Evolutionary conservation across 139 green algal genomes (phyloP), one percentile per base, ranked within the genome.

Genomic region (Zygnema cylindricum): DNA sequence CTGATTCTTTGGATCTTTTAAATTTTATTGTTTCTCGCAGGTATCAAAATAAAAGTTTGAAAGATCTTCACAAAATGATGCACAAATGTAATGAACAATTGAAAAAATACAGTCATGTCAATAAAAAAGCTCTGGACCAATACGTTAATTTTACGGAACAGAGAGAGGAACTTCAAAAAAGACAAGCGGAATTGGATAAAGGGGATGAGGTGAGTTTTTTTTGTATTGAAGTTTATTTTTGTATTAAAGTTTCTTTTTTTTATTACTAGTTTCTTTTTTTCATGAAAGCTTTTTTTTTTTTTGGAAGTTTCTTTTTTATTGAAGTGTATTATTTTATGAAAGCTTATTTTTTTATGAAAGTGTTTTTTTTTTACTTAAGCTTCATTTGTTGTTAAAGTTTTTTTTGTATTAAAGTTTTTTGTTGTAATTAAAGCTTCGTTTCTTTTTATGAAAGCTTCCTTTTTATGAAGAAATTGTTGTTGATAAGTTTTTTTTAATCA

Each of bases 121-220:
- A 99, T 92, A 94, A 95, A 84, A 98, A 98, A 92, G 97, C 97
- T 40, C 92, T 99, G 69, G 97, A 99, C 90, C 97, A 99, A 93
- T 98, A 97, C 85, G 57, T 93, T 7, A 96, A 93, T 86, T 99
- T 99, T 94, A 96, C 92, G 2, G 95, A 98, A 87, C 96, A 99
- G 93, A 81, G 93, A 21, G 91, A 96, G 55, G 95, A 98, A 78
- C 91, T 99, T 69, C 76, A 42, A 2, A 81, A 82, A 39, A 85
- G 95, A 22, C 90, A 94, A 40, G 90, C 86, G 36, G 94, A 96
- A 86, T 83, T 96, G 33, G 43, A 86, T 21, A 77, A 87, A 84
- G 81, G 43, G 38, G 57, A 93, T 69, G 69, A 92, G 84, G 88
- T 92, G 86, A 16, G 86, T 16, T 11, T 16, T 16, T 79, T 43